Evolutionary conservation across 148 eudicot species (phyloP).

Genomic region (Limonium bicolor): DNA sequence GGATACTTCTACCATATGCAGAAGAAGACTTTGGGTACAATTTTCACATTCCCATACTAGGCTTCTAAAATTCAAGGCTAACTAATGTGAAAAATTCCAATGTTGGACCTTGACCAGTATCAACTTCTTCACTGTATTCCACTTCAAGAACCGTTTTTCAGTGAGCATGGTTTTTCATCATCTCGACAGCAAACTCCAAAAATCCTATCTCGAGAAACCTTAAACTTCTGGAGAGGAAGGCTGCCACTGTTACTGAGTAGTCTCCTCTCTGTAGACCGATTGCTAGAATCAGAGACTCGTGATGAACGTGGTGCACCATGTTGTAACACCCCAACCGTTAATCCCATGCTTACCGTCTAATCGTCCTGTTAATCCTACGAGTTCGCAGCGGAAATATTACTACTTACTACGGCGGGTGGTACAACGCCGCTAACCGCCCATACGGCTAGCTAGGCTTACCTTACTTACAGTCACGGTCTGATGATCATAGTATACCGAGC

Average conservation of each 20-base stretch:
- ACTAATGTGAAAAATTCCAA: slow-evolving; percentile 83
- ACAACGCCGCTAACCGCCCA: too few relatives aligned
- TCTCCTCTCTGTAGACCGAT: too few relatives aligned
- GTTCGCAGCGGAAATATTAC: too few relatives aligned
- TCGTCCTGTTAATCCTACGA: too few relatives aligned
- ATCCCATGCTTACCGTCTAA: too few relatives aligned
- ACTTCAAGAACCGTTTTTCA: slow-evolving; percentile 66
- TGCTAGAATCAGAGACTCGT: slow-evolving; percentile 19
- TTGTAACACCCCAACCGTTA: too few relatives aligned
- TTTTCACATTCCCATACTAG: slow-evolving; percentile 84
- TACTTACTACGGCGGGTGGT: too few relatives aligned
- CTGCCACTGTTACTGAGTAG: slow-evolving; percentile 16
- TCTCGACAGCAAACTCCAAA: slow-evolving; percentile 60
- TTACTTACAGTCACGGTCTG: too few relatives aligned
- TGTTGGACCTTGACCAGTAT: slow-evolving; percentile 97
- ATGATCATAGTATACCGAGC: too few relatives aligned
- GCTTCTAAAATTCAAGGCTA: slow-evolving; percentile 66
- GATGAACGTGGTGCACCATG: slow-evolving; percentile 22
- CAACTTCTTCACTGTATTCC: slow-evolving; percentile 84
- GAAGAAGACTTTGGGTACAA: slow-evolving; percentile 25
- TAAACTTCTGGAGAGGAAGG: slow-evolving; percentile 53
- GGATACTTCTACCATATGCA: slow-evolving; percentile 12
- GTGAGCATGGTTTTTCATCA: slow-evolving; percentile 64
- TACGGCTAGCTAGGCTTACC: too few relatives aligned
- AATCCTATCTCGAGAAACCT: slow-evolving; percentile 40